phyloP scores from a whole-genome alignment of 2,329 filamentous ascomycete genomes.

The Hypoxylon sp. region DNA sequence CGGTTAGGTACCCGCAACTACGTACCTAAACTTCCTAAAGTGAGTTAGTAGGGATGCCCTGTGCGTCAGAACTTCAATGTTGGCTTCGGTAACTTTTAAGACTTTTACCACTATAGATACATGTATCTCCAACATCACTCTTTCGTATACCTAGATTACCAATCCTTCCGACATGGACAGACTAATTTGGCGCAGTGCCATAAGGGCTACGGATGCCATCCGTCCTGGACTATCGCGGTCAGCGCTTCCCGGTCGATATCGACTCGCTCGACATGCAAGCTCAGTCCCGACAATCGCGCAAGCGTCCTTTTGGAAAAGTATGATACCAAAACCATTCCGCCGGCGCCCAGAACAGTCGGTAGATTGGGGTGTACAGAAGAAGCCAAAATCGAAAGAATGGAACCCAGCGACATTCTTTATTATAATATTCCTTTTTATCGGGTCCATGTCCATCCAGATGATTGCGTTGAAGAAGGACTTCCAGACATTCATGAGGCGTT shows the following conservation, averaged over 20 bases:
- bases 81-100: neutral
- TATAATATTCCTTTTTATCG: conserved; percentile 86
- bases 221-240: conserved; percentile 16
- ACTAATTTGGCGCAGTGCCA: conserved; percentile 39
- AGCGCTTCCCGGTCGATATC: conserved; percentile 27
- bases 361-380: conserved; percentile 53
- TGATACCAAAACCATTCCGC: conserved; percentile 79
- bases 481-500: conserved; percentile 78
- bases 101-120: neutral
- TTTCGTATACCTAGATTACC: conserved; percentile 3
- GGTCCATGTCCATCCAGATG: conserved; percentile 95
- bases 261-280: conserved; percentile 51
- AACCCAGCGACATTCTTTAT: conserved; percentile 89
- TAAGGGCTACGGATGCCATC: conserved; percentile 32
- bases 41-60: neutral
- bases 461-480: conserved; percentile 84
- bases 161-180: conserved; percentile 33
- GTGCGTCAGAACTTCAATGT: neutral
- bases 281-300: conserved; percentile 68
- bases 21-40: neutral
- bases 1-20: neutral
- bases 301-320: conserved; percentile 76
- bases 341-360: conserved; percentile 57
- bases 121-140: neutral
- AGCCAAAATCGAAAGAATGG: conserved; percentile 73